Percentiles rank a stretch among this genome's conserved stretches.
These are phyloP conservation scores for Lachancea sp. DNA, from an alignment of 805 yeast species.

Conservation along the genomic window DNA sequence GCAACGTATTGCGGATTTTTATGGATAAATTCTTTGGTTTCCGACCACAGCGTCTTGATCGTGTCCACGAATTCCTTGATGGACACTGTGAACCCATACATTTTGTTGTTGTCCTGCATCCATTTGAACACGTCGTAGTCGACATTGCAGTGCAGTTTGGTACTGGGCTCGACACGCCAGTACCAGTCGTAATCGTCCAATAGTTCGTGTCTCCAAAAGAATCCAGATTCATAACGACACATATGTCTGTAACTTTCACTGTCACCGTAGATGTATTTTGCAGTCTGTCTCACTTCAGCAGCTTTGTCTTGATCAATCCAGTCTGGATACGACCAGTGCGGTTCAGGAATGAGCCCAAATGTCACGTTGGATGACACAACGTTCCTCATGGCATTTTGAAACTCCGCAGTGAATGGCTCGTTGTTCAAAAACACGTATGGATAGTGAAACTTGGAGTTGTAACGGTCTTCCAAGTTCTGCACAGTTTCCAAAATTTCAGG, in stretches of 20 bases:
- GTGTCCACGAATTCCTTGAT: constrained; percentile 69
- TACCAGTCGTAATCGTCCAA: constrained; percentile 77
- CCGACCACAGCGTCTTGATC: constrained; percentile 69
- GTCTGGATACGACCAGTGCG: constrained; percentile 82
- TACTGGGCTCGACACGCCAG: constrained; percentile 93
- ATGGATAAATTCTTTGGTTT: constrained; percentile 54
- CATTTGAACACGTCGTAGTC: constrained; percentile 74
- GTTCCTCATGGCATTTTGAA: constrained; percentile 58
- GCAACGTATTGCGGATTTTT: constrained; percentile 55
- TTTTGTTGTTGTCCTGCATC: constrained; percentile 71
- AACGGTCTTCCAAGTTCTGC: constrained; percentile 79
- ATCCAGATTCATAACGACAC: constrained; percentile 90
- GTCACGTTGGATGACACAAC: constrained; percentile 70
- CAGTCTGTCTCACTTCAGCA: constrained; percentile 47
- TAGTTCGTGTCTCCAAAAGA: constrained; percentile 73
- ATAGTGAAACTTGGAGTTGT: constrained; percentile 71
- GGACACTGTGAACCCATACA: constrained; percentile 72
- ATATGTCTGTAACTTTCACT: constrained; percentile 73
- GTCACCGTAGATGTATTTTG: constrained; percentile 55
- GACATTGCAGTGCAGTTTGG: constrained; percentile 74
- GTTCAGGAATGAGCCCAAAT: constrained; percentile 75
- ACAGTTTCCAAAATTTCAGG: constrained; percentile 57
- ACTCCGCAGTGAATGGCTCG: constrained; percentile 75
- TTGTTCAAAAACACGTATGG: constrained; percentile 97
- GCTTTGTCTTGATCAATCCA: constrained; percentile 72